Base-by-base conservation (phyloP, 306 rosid species). In the Carpinus fangiana region DNA sequence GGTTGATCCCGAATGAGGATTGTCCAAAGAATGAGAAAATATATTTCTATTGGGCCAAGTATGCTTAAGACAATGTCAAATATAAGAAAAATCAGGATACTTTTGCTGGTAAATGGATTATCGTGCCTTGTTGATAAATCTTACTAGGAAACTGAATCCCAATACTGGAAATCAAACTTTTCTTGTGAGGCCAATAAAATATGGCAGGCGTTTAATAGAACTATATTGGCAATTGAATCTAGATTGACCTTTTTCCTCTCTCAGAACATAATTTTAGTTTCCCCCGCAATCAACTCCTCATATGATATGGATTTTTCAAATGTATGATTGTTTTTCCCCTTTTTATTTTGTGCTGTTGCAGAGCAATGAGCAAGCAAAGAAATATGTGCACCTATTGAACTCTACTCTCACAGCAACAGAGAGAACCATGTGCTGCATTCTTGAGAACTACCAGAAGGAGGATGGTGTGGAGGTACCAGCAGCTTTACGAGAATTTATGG, bases 321-420 rank as follows among this genome's bases (percentile, higher is more conserved):
- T 72, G 56, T 80, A 66, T 82, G 73, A 78, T 70, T 66, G 51
- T 67, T 21, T 75, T 28, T 36, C 8, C 51, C 84, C 3, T 45
- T 70, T 47, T 76, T 41, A 5, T 31, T 16, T 81, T 77, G 50
- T 61, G 68, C 65, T 73, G 57, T 73, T 85, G 79, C 96, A 95
- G 98, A 82, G 81, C 90, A 92, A 90, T 73, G 96, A 91, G 77
- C 97, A 92, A 75, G 68, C 87, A 52, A 92, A 95, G 92, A 92
- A 91, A 77, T 92, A 92, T 21, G 90, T 81, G 64, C 98, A 95
- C 81, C 77, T 95, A 84, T 82, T 95, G 86, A 95, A 95, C 89
- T 92, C 97, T 43, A 95, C 98, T 23, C 97, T 95, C 77, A 92
- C 98, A 3, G 98, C 98, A 20, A 95, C 98, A 2, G 98, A 92